Evolutionary conservation across 164 flowering plant genomes (phyloP), one percentile per base, ranked within the genome.

Genomic region (Buxus sempervirens): DNA sequence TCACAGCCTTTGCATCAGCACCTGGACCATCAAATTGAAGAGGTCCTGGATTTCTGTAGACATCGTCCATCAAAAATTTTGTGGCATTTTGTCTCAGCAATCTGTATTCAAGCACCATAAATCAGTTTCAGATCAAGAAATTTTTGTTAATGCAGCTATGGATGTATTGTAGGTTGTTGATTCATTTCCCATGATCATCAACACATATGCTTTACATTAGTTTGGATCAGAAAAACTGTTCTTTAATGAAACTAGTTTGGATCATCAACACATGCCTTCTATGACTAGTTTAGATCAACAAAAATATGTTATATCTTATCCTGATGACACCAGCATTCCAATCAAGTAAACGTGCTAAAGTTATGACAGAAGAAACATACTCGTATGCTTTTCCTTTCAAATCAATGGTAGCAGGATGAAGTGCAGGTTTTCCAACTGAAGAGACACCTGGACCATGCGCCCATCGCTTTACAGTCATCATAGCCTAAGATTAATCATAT

Each of bases 1-100:
- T 82, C 36, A 96, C 84, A 22, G 97, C 73, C 79, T 85, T 96
- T 6, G 90, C 65, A 80, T 96, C 98, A 56, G 95, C 86, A 61
- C 99, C 99, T 41, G 98, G 95, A 55, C 99, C 99, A 54, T 96
- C 96, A 80, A 80, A 96, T 81, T 96, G 99, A 79, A 96, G 90
- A 12, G 99, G 98, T 18, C 98, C 99, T 1, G 98, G 99, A 76
- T 93, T 96, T 83, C 96, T 89, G 78, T 96, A 96, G 64, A 89
- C 72, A 65, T 96, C 99, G 38, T 96, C 98, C 85, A 87, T 54
- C 80, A 93, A 82, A 67, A 92, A 89, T 56, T 75, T 88, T 59
- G 81, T 64, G 2, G 97, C 99, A 81, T 88, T 90, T 73, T 84
- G 86, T 55, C 90, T 86, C 76, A 96, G 75, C 71, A 93, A 74